Conservation (phyloP, 495 filamentous ascomycete genomes). For the Trichoderma asperelloides region DNA sequence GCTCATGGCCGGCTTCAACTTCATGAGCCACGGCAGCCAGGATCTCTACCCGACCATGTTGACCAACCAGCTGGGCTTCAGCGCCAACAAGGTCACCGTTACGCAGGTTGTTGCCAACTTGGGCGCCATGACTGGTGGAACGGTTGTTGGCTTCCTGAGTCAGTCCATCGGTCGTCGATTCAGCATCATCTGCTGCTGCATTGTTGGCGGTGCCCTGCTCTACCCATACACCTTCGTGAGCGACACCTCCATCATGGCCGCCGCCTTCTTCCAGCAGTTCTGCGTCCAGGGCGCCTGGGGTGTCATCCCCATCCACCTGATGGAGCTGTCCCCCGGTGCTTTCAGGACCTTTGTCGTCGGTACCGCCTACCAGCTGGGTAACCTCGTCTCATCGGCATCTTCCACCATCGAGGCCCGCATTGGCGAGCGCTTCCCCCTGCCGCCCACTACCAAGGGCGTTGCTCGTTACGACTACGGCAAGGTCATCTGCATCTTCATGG, state of each 20-base stretch:
- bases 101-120: slow-evolving; percentile 81
- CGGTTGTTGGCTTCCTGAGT: slow-evolving; percentile 63
- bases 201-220: slow-evolving; percentile 68
- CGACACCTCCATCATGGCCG: slow-evolving; percentile 54
- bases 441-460: slow-evolving; percentile 30
- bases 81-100: slow-evolving; percentile 61
- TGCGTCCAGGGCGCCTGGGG: slow-evolving; percentile 85
- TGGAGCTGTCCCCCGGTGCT: slow-evolving; percentile 73
- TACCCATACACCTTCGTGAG: slow-evolving; percentile 75
- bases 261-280: slow-evolving; percentile 89
- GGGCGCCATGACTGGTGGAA: slow-evolving; percentile 73
- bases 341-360: slow-evolving; percentile 83
- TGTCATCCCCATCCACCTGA: slow-evolving; percentile 75
- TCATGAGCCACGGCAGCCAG: slow-evolving; percentile 89
- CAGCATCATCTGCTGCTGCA: slow-evolving; percentile 66
- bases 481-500: slow-evolving; percentile 92
- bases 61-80: slow-evolving; percentile 66
- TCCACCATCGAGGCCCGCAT: slow-evolving; percentile 79
- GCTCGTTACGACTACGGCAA: slow-evolving; percentile 73
- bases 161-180: slow-evolving; percentile 80
- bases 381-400: slow-evolving; percentile 69
- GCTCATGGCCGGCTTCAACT: slow-evolving; percentile 87
- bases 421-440: slow-evolving; percentile 70
- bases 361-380: slow-evolving; percentile 77
- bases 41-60: slow-evolving; percentile 87